Evolutionary conservation across 1,284 basidiomycete genomes (phyloP).

Genomic region (Trametes hirsuta): DNA sequence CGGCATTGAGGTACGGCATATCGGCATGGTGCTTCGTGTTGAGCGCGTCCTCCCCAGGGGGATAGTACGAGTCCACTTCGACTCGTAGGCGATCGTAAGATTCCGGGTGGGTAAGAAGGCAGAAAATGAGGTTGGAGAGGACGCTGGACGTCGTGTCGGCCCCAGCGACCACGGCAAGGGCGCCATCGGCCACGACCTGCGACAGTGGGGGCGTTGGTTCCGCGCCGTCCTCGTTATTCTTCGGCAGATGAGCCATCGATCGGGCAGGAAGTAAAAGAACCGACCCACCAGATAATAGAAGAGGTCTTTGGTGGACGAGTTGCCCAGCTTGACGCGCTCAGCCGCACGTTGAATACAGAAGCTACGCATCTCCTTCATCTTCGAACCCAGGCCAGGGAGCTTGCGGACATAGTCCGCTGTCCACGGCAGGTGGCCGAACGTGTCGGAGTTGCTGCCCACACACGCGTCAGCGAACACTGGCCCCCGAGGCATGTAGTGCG

Average conservation of each 20-base stretch:
- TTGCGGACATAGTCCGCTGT: conserved; percentile 25
- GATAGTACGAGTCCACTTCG: conserved; percentile 36
- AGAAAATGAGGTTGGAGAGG: conserved; percentile 29
- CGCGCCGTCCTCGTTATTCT: conserved; percentile 31
- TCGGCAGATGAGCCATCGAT: conserved; percentile 1
- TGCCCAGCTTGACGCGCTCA: conserved; percentile 21
- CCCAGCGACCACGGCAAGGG: conserved; percentile 32
- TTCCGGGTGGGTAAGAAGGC: conserved; percentile 29
- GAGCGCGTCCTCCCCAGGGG: conserved; percentile 31
- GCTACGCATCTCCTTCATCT: conserved; percentile 24
- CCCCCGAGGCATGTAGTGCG: neutral
- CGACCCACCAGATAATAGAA: conserved; percentile 27
- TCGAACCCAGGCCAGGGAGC: conserved; percentile 21
- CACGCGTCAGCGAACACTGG: neutral
- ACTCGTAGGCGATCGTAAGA: conserved; percentile 28
- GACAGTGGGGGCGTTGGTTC: conserved; percentile 22
- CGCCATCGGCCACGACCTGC: conserved; percentile 26
- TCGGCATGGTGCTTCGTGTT: conserved; percentile 30
- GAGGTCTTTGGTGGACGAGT: conserved; percentile 24
- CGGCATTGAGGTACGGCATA: conserved; percentile 38
- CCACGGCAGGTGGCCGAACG: conserved; percentile 32
- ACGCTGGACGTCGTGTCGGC: conserved; percentile 38
- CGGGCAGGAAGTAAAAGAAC: neutral
- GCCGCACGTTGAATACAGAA: conserved; percentile 22
- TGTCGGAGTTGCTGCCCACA: conserved; percentile 20